Conservation (phyloP, 2,329 filamentous ascomycete genomes). For the Aspergillus novofumigatus region DNA sequence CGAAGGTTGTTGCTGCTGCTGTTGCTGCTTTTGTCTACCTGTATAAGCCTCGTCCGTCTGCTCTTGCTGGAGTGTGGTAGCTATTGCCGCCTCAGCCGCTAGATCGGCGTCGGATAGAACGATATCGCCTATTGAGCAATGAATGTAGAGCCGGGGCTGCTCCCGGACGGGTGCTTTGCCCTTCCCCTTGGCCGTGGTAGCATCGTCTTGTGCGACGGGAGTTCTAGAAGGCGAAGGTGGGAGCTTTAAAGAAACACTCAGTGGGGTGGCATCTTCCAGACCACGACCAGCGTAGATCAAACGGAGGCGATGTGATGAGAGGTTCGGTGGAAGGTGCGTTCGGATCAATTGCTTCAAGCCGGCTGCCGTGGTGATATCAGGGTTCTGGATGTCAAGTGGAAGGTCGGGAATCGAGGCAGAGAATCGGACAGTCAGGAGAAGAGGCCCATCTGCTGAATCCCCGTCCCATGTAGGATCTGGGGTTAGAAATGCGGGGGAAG, state of each 20-base stretch:
- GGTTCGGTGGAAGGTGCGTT: constrained; percentile 58
- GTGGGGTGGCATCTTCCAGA: constrained; percentile 66
- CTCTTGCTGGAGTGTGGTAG: constrained; percentile 25
- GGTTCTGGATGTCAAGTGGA: constrained; percentile 67
- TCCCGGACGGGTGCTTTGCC: constrained; percentile 56
- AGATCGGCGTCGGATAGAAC: constrained; percentile 66
- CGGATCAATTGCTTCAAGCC: constrained; percentile 81
- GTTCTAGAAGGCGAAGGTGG: constrained; percentile 52
- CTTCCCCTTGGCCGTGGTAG: constrained; percentile 13
- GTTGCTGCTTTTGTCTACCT: constrained; percentile 9
- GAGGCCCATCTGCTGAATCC: constrained; percentile 20
- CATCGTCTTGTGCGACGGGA: constrained; percentile 22
- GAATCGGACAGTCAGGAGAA: constrained; percentile 87
- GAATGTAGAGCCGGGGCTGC: constrained; percentile 70
- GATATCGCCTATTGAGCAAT: constrained; percentile 83
- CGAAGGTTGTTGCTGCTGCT: constrained; percentile 10
- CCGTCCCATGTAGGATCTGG: constrained; percentile 6
- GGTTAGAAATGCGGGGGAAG: constrained; percentile 13
- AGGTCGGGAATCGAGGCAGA: constrained; percentile 80
- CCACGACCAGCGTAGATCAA: constrained; percentile 89
- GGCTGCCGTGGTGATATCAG: constrained; percentile 66
- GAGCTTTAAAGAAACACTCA: constrained; percentile 65
- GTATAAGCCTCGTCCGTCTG: constrained; percentile 7
- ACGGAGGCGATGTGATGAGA: constrained; percentile 68
- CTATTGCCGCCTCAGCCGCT: constrained; percentile 55